Evolutionary conservation across 148 eudicot genomes (phyloP), one percentile per base, ranked within the genome.

Genomic region (Salicornia ramosissima): DNA sequence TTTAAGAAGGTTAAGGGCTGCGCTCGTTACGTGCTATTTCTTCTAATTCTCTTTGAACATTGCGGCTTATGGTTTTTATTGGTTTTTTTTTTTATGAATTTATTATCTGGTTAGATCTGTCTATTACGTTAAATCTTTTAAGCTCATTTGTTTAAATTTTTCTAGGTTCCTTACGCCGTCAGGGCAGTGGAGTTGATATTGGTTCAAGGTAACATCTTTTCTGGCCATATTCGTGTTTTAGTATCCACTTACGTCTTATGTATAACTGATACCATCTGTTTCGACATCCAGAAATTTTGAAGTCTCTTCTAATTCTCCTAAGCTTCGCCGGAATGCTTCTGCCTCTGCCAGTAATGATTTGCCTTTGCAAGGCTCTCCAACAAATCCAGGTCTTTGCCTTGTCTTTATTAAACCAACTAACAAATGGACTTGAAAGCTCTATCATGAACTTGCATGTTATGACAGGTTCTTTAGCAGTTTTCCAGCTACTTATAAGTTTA

Each of bases 301-400:
- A 58, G 83, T 85, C 66, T 78, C 81, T 45, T 71, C 78, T 45
- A 80, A 80, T 72, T 77, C 80, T 72, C 74, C 91, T 69, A 86
- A 83, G 83, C 85, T 92, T 64, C 89, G 91, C 14, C 85, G 90
- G 80, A 85, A 86, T 73, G 83, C 87, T 71, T 92, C 96, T 77
- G 88, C 84, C 24, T 65, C 94, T 5, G 86, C 94, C 72, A 88
- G 74, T 47, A 68, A 78, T 80, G 81, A 71, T 66, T 76, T 92
- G 19, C 65, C 78, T 71, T 82, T 83, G 59, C 88, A 85, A 71
- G 70, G 74, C 59, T 60, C 75, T 69, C 62, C 90, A 54, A 51
- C 78, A 72, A 85, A 77, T 67, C 80, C 89, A 92, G 96, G 97
- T 92, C 68, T 59, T 74, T 57, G 31, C 56, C 73, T 62, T 52